These are phyloP conservation scores for Quercus tomentella DNA, from an alignment of 331 rosid genomes.

Conservation along the genomic window DNA sequence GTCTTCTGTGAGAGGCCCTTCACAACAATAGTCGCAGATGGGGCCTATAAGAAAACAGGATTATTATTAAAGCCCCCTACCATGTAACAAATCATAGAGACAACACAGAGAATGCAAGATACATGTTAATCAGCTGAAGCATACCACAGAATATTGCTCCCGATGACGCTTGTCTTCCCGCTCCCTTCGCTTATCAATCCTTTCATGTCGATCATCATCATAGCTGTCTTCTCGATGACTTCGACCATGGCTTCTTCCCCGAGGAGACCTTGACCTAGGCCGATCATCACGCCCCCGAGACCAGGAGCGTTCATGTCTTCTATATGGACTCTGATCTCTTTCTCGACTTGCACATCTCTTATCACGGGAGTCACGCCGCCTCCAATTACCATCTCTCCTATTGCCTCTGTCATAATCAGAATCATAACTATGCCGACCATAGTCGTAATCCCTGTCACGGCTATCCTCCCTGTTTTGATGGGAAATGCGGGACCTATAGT, in stretches of 20 bases:
- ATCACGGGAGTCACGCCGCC: slow-evolving; percentile 75
- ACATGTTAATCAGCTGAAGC: slow-evolving; percentile 7
- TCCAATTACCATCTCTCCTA: slow-evolving; percentile 76
- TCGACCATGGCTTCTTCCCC: slow-evolving; percentile 76
- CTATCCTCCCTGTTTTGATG: slow-evolving; percentile 83
- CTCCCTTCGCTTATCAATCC: slow-evolving; percentile 77
- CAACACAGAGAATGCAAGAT: slow-evolving; percentile 1
- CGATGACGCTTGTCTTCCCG: slow-evolving; percentile 78
- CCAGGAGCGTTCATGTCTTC: slow-evolving; percentile 59
- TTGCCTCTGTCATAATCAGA: slow-evolving; percentile 86
- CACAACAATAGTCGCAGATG: slow-evolving; percentile 95
- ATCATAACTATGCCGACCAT: slow-evolving; percentile 74
- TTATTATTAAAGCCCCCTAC: slow-evolving; percentile 15
- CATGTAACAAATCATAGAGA: background rate
- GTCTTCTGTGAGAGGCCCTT: slow-evolving; percentile 96
- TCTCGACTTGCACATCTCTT: slow-evolving; percentile 67
- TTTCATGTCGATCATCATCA: slow-evolving; percentile 62
- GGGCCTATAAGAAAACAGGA: slow-evolving; percentile 59
- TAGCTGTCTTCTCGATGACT: slow-evolving; percentile 82
- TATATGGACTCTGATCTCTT: slow-evolving; percentile 67
- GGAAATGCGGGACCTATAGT: slow-evolving; percentile 52
- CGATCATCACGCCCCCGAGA: slow-evolving; percentile 79
- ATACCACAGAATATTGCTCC: slow-evolving; percentile 77
- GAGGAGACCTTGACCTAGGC: slow-evolving; percentile 87
- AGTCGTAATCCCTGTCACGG: slow-evolving; percentile 75